Conservation (phyloP, 108 stramenopile genomes). For the Skeletonema costatum region DNA sequence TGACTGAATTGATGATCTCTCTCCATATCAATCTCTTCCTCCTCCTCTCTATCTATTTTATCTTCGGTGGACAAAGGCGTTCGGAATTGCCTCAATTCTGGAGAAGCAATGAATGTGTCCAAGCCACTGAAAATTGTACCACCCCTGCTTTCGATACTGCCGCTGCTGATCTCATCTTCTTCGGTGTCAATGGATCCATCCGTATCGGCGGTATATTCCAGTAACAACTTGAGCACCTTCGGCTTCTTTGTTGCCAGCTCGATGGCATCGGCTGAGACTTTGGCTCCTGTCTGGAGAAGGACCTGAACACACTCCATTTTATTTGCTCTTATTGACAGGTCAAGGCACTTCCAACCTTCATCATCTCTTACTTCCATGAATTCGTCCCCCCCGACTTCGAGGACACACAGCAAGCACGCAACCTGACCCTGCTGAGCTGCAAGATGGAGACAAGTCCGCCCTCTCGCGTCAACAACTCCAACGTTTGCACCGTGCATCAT, state of each 20-base stretch:
- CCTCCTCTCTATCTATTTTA: too few species aligned
- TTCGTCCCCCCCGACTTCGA: conserved; percentile 61
- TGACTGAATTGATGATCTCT: conserved; percentile 6
- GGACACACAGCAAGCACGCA: conserved; percentile 40
- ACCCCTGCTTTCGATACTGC: background rate
- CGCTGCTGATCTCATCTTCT: conserved; percentile 5
- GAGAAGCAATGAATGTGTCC: conserved; percentile 20
- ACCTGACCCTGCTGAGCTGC: conserved; percentile 50
- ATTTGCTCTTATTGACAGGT: conserved; percentile 33
- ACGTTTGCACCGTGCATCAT: conserved; percentile 62
- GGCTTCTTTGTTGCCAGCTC: conserved; percentile 31
- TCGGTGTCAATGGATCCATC: background rate
- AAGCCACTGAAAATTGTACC: conserved; percentile 23
- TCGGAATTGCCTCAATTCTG: background rate
- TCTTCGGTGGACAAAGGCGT: background rate
- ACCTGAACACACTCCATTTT: conserved; percentile 40
- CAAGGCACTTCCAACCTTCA: conserved; percentile 45
- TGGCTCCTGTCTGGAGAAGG: conserved; percentile 43
- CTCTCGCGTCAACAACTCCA: conserved; percentile 42
- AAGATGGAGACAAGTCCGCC: conserved; percentile 54
- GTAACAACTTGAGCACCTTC: conserved; percentile 19
- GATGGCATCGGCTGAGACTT: conserved; percentile 29
- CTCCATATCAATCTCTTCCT: background rate
- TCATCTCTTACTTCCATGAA: conserved; percentile 47
- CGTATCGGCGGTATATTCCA: conserved; percentile 17